Conservation (phyloP, 371 early-diverging fungal species). For the Mortierella sp. region DNA sequence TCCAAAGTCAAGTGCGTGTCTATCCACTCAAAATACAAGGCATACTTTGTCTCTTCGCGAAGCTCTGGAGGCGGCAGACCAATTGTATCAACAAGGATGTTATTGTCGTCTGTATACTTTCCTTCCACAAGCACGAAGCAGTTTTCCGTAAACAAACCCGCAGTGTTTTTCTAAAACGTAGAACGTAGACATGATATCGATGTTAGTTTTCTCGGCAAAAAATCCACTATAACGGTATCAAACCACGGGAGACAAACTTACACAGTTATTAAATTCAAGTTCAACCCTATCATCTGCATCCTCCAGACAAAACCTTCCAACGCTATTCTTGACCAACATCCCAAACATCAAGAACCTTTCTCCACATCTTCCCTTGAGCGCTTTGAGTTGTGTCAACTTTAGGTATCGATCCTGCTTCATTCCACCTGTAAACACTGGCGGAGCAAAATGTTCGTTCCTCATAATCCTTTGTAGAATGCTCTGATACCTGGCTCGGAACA, state of each 20-base stretch:
- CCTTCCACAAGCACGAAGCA: slow-evolving; percentile 91
- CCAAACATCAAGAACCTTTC: slow-evolving; percentile 86
- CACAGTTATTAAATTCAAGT: slow-evolving; percentile 62
- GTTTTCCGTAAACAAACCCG: slow-evolving; percentile 86
- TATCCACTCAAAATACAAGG: not conserved
- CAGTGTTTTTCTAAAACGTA: slow-evolving; percentile 60
- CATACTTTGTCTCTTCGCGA: slow-evolving; percentile 70
- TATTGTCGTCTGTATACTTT: slow-evolving; percentile 74
- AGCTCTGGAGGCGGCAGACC: slow-evolving; percentile 85
- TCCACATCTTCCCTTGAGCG: slow-evolving; percentile 82
- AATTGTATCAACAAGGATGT: slow-evolving; percentile 77
- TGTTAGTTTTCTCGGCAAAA: not conserved
- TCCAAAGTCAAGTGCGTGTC: too few relatives aligned
- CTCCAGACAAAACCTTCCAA: slow-evolving; percentile 87
- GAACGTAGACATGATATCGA: not conserved
- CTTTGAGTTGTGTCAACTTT: slow-evolving; percentile 86
- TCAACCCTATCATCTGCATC: slow-evolving; percentile 84
- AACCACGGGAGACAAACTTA: not conserved
- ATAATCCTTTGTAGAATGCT: slow-evolving; percentile 82
- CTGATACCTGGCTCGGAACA: slow-evolving; percentile 82
- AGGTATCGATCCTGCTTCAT: slow-evolving; percentile 60
- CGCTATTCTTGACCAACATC: slow-evolving; percentile 88
- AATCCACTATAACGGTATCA: not conserved
- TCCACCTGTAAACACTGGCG: slow-evolving; percentile 68
- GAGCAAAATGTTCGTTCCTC: slow-evolving; percentile 84